These are phyloP conservation scores for Scleromitrula shiraiana DNA, from an alignment of 2,329 filamentous ascomycete species.

Conservation along the genomic window DNA sequence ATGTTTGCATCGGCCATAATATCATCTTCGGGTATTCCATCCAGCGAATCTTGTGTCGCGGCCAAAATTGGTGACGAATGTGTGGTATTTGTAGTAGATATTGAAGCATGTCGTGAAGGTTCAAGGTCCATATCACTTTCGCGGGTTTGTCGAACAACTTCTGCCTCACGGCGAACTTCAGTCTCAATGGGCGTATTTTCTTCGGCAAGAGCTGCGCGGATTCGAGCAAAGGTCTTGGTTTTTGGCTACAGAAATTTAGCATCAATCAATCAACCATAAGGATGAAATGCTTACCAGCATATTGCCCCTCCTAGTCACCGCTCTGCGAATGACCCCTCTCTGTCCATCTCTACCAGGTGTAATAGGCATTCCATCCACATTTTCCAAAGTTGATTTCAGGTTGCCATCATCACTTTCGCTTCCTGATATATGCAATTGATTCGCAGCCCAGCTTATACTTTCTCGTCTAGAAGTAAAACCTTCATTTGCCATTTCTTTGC, in stretches of 20 bases:
- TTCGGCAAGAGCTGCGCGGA: constrained; percentile 81
- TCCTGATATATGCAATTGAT: constrained; percentile 74
- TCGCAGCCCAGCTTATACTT: constrained; percentile 84
- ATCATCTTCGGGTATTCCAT: constrained; percentile 63
- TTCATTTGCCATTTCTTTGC: constrained; percentile 39
- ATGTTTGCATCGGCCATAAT: constrained; percentile 49
- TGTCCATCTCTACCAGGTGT: constrained; percentile 47
- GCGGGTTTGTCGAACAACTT: constrained; percentile 90
- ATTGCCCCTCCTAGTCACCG: constrained; percentile 81
- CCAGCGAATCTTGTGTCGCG: constrained; percentile 53
- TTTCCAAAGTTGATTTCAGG: constrained; percentile 36
- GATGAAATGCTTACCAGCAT: constrained; percentile 56
- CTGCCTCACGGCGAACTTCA: constrained; percentile 83
- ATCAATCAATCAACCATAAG: background rate
- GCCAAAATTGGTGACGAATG: constrained; percentile 61
- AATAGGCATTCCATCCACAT: constrained; percentile 33
- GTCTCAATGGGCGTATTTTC: constrained; percentile 82
- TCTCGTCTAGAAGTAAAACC: constrained; percentile 59
- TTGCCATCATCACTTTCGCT: constrained; percentile 71
- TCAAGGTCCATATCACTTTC: constrained; percentile 71
- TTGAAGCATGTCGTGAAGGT: constrained; percentile 35
- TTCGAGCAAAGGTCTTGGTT: constrained; percentile 90
- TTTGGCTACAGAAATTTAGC: constrained; percentile 60
- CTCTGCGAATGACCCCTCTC: constrained; percentile 70
- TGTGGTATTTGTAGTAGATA: constrained; percentile 34